A percentile compares a stretch with the other conserved stretches of the same genome.
Conservation (phyloP, 2,329 filamentous ascomycete species). For the Thielaviopsis euricoi region DNA sequence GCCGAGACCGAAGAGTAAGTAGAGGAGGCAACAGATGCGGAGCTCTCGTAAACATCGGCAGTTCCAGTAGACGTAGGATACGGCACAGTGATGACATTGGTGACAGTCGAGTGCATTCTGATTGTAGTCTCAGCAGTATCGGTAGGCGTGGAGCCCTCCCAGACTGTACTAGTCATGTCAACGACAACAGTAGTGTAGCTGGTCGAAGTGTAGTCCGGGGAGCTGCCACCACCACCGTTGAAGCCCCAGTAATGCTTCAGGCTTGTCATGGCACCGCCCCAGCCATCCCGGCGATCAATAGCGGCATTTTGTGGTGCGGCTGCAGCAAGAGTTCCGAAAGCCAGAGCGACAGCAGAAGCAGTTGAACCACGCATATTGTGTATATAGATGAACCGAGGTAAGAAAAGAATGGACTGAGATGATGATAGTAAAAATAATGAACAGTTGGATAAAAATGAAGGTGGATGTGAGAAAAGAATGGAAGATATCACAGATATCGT, state of each 20-base stretch:
- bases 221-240: background rate
- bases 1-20: background rate
- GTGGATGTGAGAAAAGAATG: background rate
- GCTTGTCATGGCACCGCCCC: background rate
- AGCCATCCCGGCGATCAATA: background rate
- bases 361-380: constrained; percentile 6
- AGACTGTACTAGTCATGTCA: background rate
- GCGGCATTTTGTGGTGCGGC: background rate
- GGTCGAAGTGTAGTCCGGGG: background rate
- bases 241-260: background rate
- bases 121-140: background rate
- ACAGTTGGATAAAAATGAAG: background rate
- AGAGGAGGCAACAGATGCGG: background rate
- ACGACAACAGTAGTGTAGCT: background rate
- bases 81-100: background rate
- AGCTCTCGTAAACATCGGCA: background rate
- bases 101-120: background rate
- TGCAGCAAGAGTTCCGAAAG: constrained; percentile 1
- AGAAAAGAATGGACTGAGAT: background rate
- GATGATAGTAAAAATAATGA: background rate
- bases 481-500: constrained; percentile 5
- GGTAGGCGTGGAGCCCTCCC: background rate
- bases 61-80: background rate
- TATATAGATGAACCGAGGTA: background rate
- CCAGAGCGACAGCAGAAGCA: background rate